Base-by-base conservation (phyloP, 106 monocot species). In the Phalaenopsis aphrodite region DNA sequence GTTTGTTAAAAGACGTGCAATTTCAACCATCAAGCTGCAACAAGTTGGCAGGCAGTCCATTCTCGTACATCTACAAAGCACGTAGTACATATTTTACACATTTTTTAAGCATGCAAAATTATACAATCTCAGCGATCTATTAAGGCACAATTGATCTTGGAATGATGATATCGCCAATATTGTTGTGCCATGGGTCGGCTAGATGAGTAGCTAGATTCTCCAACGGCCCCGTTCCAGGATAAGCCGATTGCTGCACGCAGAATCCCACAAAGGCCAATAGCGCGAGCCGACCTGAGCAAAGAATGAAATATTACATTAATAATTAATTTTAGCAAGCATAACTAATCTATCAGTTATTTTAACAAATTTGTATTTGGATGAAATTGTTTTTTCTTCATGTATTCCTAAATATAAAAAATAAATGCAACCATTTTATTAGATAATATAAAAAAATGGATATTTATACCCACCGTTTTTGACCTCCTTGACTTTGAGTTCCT, bases 161-260 rank as follows among this genome's bases (percentile, higher is more conserved):
- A 88, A 97, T 94, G 77, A 97, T 41, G 81, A 97, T 42, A 77
- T 97, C 87, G 43, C 97, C 92, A 65, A 97, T 97, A 93, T 88
- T 97, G 84, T 89, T 97, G 90, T 97, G 97, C 97, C 97, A 97
- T 42, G 97, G 97, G 71, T 97, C 97, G 5, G 97, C 90, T 78
- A 97, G 69, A 86, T 97, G 97, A 18, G 89, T 83, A 5, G 94
- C 94, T 78, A 97, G 66, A 83, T 97, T 97, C 94, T 97, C 97
- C 78, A 97, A 76, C 2, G 97, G 97, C 17, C 97, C 97, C 0
- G 97, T 97, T 9, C 96, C 97, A 0, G 97, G 97, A 79, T 97
- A 92, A 9, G 97, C 97, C 56, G 90, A 87, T 48, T 97, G 97
- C 81, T 97, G 97, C 41, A 92, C 97, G 77, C 93, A 94, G 86